Percentiles rank a stretch among this genome's conserved stretches.
Conservation (phyloP, 2,329 filamentous ascomycete genomes). For the Xylaria sp. region DNA sequence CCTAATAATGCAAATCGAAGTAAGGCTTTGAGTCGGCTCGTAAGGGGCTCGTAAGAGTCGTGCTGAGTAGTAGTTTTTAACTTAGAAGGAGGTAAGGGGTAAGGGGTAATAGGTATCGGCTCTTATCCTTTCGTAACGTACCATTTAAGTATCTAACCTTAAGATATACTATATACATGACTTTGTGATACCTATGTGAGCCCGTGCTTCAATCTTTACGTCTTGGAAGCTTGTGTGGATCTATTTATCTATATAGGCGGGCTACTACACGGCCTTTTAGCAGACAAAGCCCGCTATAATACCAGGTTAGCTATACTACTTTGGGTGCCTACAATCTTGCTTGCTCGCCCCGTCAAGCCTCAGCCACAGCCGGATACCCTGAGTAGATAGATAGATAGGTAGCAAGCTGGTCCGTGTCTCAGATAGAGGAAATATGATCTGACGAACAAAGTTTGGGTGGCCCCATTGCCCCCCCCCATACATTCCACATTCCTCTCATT, state of each 20-base stretch:
- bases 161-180: too few relatives aligned
- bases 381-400: not conserved
- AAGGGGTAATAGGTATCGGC: too few relatives aligned
- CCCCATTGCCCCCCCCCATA: conserved; percentile 4
- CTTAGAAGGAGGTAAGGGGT: too few relatives aligned
- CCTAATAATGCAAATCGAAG: too few relatives aligned
- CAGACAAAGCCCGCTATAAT: not conserved
- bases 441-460: conserved; percentile 17
- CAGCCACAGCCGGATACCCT: not conserved
- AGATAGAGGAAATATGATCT: conserved; percentile 13
- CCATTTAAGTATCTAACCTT: too few relatives aligned
- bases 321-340: conserved; percentile 2
- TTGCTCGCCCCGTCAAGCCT: conserved; percentile 2
- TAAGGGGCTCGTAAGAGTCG: too few relatives aligned
- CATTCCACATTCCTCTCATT: conserved; percentile 30
- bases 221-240: too few relatives aligned
- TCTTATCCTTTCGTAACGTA: too few relatives aligned
- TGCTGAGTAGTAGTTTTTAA: too few relatives aligned
- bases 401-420: not conserved
- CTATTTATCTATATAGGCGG: not conserved
- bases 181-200: too few relatives aligned
- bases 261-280: too few relatives aligned
- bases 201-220: not conserved
- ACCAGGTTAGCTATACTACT: not conserved
- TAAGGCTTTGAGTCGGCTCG: too few relatives aligned